Evolutionary conservation across 345 rosid genomes (phyloP).

Genomic region (Brassica carinata): DNA sequence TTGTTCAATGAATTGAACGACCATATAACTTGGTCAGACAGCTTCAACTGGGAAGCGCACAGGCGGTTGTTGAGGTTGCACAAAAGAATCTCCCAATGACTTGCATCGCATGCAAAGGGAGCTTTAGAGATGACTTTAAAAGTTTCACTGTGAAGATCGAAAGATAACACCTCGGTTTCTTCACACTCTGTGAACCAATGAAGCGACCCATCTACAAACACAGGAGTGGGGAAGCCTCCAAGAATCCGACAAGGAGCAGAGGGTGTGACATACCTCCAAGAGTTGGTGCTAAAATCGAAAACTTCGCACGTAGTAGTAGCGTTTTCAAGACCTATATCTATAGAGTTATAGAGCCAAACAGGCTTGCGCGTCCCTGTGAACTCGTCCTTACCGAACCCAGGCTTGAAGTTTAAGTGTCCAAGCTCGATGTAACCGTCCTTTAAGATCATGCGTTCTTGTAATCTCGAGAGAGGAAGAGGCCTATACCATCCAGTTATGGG

Average conservation of each 20-base stretch:
- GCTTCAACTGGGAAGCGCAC: not conserved
- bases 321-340: not conserved
- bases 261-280: not conserved
- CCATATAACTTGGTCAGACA: not conserved
- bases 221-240: not conserved
- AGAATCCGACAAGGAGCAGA: not conserved
- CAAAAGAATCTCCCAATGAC: not conserved
- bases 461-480: not conserved
- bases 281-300: not conserved
- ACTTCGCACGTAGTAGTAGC: not conserved
- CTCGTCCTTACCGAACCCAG: not conserved
- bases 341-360: not conserved
- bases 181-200: not conserved
- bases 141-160: not conserved
- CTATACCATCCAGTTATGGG: not conserved
- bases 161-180: not conserved
- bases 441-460: not conserved
- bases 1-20: not conserved
- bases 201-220: not conserved
- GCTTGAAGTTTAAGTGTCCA: not conserved
- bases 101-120: not conserved
- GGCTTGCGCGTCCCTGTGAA: not conserved
- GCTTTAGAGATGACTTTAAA: not conserved
- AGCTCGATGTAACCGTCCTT: not conserved
- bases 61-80: not conserved